Conservation (phyloP, 2,329 filamentous ascomycete species). For the Phyllosticta ampelicida region DNA sequence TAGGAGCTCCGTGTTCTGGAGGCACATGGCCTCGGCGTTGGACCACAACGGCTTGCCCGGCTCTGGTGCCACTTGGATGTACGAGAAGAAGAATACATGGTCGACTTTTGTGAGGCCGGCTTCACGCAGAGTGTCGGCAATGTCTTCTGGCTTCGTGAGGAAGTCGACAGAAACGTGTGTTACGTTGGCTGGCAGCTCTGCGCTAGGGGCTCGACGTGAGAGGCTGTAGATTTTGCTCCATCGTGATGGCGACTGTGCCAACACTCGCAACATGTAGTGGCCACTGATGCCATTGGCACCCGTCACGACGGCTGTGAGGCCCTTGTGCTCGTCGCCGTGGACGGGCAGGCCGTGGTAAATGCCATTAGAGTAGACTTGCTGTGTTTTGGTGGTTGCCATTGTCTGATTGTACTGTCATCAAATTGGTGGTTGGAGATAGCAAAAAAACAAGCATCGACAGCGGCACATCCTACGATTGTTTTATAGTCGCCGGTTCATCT, state of each 20-base stretch:
- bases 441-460: too few relatives aligned
- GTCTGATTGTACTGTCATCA: neutral
- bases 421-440: too few relatives aligned
- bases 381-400: neutral
- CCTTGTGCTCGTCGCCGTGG: slow-evolving; percentile 22
- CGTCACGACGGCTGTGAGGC: slow-evolving; percentile 41
- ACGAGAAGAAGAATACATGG: slow-evolving; percentile 45
- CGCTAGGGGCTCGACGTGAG: slow-evolving; percentile 36
- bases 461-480: too few relatives aligned
- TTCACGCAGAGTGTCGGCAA: slow-evolving; percentile 25
- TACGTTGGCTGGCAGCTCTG: slow-evolving; percentile 26
- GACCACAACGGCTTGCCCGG: slow-evolving; percentile 37
- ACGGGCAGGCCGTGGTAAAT: slow-evolving; percentile 43
- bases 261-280: slow-evolving; percentile 39
- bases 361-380: slow-evolving; percentile 22
- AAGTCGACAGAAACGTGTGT: slow-evolving; percentile 35
- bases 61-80: slow-evolving; percentile 41
- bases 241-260: slow-evolving; percentile 36
- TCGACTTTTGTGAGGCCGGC: slow-evolving; percentile 25
- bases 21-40: slow-evolving; percentile 40
- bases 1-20: slow-evolving; percentile 37
- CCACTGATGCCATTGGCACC: slow-evolving; percentile 46
- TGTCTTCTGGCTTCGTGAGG: slow-evolving; percentile 25
- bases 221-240: slow-evolving; percentile 45
- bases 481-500: too few relatives aligned